Evolutionary conservation across 1,139 yeast genomes (phyloP).

Genomic region (Suhomyces guaymorum): DNA sequence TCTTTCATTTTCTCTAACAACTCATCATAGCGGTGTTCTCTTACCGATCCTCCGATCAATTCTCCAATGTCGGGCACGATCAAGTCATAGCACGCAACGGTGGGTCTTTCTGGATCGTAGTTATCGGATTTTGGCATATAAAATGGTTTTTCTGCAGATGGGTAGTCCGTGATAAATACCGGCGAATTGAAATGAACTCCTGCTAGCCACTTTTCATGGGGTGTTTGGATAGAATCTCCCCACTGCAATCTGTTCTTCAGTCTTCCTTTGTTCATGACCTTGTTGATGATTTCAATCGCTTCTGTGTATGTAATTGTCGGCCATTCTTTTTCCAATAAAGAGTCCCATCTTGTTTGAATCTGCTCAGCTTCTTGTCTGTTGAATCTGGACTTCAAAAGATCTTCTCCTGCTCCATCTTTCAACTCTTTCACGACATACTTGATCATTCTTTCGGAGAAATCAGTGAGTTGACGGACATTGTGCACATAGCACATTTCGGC

Average conservation of each 20-base stretch:
- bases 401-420: conserved; percentile 35
- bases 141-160: conserved; percentile 77
- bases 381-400: conserved; percentile 46
- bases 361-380: conserved; percentile 30
- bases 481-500: conserved; percentile 78
- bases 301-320: conserved; percentile 70
- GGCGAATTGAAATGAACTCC: conserved; percentile 68
- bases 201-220: conserved; percentile 91
- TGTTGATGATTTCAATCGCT: conserved; percentile 55
- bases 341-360: conserved; percentile 22
- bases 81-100: conserved; percentile 90
- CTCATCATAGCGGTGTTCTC: conserved; percentile 65
- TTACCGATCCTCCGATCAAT: conserved; percentile 89
- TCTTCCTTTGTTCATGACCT: conserved; percentile 37
- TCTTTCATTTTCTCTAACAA: conserved; percentile 51
- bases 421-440: conserved; percentile 50
- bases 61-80: conserved; percentile 93
- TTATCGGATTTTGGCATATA: conserved; percentile 66
- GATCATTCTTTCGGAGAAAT: conserved; percentile 70
- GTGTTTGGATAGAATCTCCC: conserved; percentile 79
- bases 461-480: conserved; percentile 58
- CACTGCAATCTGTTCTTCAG: conserved; percentile 40
- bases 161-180: conserved; percentile 89
- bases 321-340: conserved; percentile 55
- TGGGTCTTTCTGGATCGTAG: conserved; percentile 39